Conservation (phyloP, 352 stramenopile species). For the Pythium biforme region DNA sequence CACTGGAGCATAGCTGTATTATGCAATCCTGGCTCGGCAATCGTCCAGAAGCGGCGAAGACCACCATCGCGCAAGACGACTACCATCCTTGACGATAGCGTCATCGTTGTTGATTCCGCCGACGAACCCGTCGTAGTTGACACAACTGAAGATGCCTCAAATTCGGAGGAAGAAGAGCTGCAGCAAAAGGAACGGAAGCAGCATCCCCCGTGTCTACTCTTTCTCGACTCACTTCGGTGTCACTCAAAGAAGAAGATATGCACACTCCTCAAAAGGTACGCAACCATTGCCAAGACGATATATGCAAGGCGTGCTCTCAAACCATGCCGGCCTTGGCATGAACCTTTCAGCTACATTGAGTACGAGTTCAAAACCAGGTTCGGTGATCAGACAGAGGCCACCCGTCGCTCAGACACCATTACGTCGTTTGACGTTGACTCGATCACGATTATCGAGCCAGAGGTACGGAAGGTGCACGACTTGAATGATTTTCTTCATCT, state of each 20-base stretch:
- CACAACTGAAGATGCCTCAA: conserved; percentile 27
- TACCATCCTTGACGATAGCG: conserved; percentile 32
- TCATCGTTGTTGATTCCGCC: conserved; percentile 30
- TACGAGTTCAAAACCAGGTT: conserved; percentile 57
- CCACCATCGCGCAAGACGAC: conserved; percentile 5
- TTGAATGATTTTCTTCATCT: too few species aligned
- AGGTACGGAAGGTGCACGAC: conserved; percentile 9
- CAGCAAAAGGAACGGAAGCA: conserved; percentile 36
- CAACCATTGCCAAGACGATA: conserved; percentile 72
- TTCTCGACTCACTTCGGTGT: conserved; percentile 94
- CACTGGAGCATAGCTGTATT: conserved; percentile 90
- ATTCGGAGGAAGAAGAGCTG: conserved; percentile 54
- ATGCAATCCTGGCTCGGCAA: conserved; percentile 75
- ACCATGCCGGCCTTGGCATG: neutral
- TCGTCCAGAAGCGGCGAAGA: conserved; percentile 44
- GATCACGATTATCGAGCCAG: conserved; percentile 26
- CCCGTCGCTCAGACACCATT: neutral
- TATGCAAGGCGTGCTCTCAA: neutral
- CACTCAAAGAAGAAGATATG: conserved; percentile 90
- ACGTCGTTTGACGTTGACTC: conserved; percentile 20
- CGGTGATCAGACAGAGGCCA: neutral
- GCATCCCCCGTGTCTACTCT: conserved; percentile 84
- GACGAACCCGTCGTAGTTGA: conserved; percentile 19
- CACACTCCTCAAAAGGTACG: conserved; percentile 80
- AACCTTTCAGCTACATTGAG: conserved; percentile 65